Base-by-base conservation (phyloP, 2,329 filamentous ascomycete genomes). In the Knufia petricola region DNA sequence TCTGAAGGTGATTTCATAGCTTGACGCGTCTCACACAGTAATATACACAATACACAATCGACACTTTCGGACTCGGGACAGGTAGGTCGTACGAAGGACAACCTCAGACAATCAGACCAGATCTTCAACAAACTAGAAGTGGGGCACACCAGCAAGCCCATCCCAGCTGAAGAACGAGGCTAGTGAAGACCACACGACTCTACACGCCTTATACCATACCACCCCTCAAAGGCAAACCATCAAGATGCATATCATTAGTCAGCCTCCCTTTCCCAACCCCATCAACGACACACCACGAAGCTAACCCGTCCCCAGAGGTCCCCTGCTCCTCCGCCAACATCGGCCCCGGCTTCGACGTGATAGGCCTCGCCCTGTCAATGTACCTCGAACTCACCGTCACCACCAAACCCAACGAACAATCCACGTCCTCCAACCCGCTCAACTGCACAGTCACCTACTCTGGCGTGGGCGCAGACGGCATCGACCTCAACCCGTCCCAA, bases 301-400 rank as follows among this genome's bases (percentile, higher is more conserved):
- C 38, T 48, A 42, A 48, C 37, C 21, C 9, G 3, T n/a, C n/a
- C 4, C 1, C 32, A 59, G 56, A 54, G 54, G 55, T 59, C 6
- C 90, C 90, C 56, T 94, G 87, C 72, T 96, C 90, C 52, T 95
- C 89, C 53, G 90, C 90, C 70, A 96, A 96, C 74, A 95, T 96
- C 64, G 90, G 87, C 58, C 90, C 90, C 42, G 90, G 90, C 51
- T 98, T 96, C 75, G 90, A 98, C 73, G 90, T 95, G 60, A 95
- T 96, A 65, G 69, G 92, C 58, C 82, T 98, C 53, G 90, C 90
- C 7, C 77, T 98, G 58, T 94, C 88, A 57, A 82, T 95, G 66
- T 94, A 90, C 71, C 84, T 98, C 56, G 89, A 95, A 71, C 74
- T 96, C 49, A 77, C 82, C 55, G 85, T 96, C 65, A 87, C 82